Percentiles rank a stretch among this genome's conserved stretches.
These are phyloP conservation scores for Volvariella volvacea DNA, from an alignment of 1,284 basidiomycete species.

Conservation along the genomic window DNA sequence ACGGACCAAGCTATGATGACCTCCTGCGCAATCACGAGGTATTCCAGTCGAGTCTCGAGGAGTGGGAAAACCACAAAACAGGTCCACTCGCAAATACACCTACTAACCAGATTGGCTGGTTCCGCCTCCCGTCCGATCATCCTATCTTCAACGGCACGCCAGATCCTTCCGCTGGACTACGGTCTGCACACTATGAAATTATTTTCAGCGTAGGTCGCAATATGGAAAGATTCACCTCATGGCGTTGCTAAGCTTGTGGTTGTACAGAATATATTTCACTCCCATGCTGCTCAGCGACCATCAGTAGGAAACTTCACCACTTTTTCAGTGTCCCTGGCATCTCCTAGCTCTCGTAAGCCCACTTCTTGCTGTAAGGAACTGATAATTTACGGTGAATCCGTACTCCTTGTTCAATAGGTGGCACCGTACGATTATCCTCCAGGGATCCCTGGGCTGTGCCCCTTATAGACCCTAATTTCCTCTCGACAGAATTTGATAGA, in stretches of 20 bases:
- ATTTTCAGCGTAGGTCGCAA: slow-evolving; percentile 17
- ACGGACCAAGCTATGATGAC: slow-evolving; percentile 3
- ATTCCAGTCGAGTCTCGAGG: background rate
- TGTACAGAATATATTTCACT: no score
- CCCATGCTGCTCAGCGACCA: no score
- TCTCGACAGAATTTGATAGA: background rate
- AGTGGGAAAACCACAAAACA: background rate
- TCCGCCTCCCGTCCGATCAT: slow-evolving; percentile 23
- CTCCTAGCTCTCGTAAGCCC: no score
- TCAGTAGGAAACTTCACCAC: no score
- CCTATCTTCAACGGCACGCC: slow-evolving; percentile 18
- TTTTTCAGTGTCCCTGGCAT: no score
- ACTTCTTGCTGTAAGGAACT: background rate
- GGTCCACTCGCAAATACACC: background rate
- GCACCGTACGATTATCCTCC: background rate
- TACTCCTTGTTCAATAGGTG: no score
- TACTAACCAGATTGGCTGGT: slow-evolving; percentile 11
- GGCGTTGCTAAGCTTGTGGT: background rate
- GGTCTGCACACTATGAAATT: slow-evolving; percentile 23
- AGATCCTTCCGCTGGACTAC: slow-evolving; percentile 31
- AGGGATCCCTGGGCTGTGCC: background rate
- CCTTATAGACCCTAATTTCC: background rate
- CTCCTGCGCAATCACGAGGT: background rate
- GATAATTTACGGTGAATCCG: no score
- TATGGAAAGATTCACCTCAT: background rate